Conservation (phyloP, 2,329 filamentous ascomycete species). For the Trichoderma guizhouense region DNA sequence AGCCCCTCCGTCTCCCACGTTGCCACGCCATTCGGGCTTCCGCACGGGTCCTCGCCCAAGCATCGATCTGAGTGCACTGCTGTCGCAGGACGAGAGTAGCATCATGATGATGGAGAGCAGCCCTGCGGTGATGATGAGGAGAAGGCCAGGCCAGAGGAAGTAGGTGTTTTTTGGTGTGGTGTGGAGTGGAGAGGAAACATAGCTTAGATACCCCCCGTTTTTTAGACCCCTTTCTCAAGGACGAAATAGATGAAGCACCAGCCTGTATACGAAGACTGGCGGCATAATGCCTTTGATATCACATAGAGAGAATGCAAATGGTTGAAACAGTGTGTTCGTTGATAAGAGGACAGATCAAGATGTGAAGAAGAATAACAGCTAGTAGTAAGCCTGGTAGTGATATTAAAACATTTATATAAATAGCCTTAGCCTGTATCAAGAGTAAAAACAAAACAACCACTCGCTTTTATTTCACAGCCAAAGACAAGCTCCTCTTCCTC, state of each 20-base stretch:
- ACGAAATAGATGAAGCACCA: background rate
- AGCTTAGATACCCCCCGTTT: constrained; percentile 13
- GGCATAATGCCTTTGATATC: background rate
- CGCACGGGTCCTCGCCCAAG: constrained; percentile 39
- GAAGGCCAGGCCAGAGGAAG: constrained; percentile 7
- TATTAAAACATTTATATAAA: constrained; percentile 4
- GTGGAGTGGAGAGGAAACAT: background rate
- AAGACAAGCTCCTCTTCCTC: background rate
- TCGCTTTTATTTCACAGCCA: constrained; percentile 5
- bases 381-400: background rate
- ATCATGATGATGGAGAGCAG: constrained; percentile 49
- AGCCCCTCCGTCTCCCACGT: constrained; percentile 38
- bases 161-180: background rate
- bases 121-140: constrained; percentile 39
- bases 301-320: background rate
- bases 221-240: background rate
- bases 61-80: constrained; percentile 54
- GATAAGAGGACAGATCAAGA: background rate
- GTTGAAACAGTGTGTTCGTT: background rate
- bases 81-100: constrained; percentile 57
- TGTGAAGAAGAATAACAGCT: background rate
- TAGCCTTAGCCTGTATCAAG: background rate
- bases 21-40: constrained; percentile 29
- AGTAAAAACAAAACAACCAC: background rate
- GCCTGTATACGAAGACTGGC: background rate